Conservation (phyloP, 2,329 filamentous ascomycete species). For the Paraconiothyrium brasiliense region DNA sequence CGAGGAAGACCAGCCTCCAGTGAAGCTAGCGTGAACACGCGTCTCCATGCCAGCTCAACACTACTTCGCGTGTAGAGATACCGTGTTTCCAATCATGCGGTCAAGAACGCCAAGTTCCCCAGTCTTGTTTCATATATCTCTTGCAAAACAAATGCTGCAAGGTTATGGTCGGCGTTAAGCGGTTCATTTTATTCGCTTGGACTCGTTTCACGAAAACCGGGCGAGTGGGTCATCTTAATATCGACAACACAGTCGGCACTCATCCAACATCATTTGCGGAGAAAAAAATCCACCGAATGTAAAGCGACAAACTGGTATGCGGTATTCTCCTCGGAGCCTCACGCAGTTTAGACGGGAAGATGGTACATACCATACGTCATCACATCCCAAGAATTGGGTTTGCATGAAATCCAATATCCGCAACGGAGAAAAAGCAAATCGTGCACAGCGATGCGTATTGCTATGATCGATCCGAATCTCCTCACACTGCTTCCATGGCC, state of each 20-base stretch:
- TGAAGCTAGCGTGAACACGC: neutral
- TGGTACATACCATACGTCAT: neutral
- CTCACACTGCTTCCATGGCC: too few species aligned
- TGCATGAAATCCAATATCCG: neutral
- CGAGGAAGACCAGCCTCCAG: neutral
- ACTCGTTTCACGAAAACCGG: slow-evolving; percentile 1
- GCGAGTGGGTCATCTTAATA: slow-evolving; percentile 2
- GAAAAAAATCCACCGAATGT: neutral
- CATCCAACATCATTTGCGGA: neutral
- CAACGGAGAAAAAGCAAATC: too few species aligned
- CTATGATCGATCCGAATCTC: too few species aligned
- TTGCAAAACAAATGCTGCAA: neutral
- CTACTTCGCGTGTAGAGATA: neutral
- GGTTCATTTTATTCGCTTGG: neutral
- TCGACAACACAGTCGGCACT: neutral
- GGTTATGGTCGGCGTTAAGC: neutral
- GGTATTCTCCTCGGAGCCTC: neutral
- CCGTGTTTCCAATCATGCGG: neutral
- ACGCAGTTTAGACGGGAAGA: neutral
- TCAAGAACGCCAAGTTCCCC: neutral
- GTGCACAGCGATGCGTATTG: too few species aligned
- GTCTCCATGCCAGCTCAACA: neutral
- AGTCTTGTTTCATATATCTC: neutral
- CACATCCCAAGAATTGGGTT: neutral
- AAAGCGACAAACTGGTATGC: neutral